Evolutionary conservation across 208 protist species (phyloP), one percentile per base, ranked within the genome.

Genomic region (Eutreptiella sp.): DNA sequence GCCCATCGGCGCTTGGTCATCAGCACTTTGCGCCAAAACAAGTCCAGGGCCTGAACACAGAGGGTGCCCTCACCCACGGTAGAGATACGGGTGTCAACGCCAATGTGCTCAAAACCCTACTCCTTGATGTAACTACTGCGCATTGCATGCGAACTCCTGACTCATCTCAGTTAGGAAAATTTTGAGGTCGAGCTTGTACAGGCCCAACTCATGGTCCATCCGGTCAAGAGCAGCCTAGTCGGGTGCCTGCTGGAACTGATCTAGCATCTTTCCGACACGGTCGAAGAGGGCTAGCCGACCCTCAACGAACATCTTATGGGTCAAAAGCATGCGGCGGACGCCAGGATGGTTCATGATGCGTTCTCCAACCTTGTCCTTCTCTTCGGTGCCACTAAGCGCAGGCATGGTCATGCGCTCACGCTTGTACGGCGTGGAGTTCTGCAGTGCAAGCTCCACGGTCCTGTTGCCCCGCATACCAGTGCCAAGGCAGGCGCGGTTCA

Each of bases 181-280:
- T 58, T 91, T 89, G 29, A 83, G 80, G 55, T 90, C 89, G 1
- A 79, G 81, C 11, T 79, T 87, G 64, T 87, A 82, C 69, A 89
- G 84, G 57, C 76, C 83, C 38, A 91, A 77, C 55, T 85, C 74
- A 39, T 82, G 59, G 45, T 85, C 79, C 23, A 86, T 54, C 45
- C 42, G 71, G 0, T 61, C 42, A 3, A 23, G 39, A 0, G 4
- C 23, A 3, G n/a, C 32, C 14, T 65, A 60, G 36, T 43, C 38
- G 43, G 53, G 45, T 1, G 52, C 29, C 42, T 70, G 59, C 21
- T 71, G 68, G 0, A 71, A 38, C 19, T 50, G 48, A 5, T 53
- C 50, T 41, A 83, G 65, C 9, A 80, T 41, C 57, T 89, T 81
- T 47, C 79, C 66, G 59, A 87, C 48, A 33, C 83, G 80, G 59